phyloP scores from a whole-genome alignment of 1,139 yeast genomes.

The Lodderomyces pseudojiufengensis region DNA sequence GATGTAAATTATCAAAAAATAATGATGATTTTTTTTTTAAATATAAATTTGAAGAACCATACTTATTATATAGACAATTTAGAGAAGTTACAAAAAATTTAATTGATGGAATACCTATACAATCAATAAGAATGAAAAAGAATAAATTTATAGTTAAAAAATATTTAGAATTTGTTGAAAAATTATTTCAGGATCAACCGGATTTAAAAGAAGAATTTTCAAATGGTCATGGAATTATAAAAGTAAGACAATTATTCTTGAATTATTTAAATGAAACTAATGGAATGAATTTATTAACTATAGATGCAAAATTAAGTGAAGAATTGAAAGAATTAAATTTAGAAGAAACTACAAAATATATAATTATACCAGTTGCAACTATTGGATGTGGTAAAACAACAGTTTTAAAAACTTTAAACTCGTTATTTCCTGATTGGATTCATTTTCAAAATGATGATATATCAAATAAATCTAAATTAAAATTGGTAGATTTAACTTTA shows the following conservation, averaged over 20 bases:
- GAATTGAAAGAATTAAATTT: slow-evolving; percentile 11
- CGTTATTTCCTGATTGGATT: slow-evolving; percentile 61
- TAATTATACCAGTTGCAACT: slow-evolving; percentile 80
- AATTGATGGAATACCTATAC: slow-evolving; percentile 41
- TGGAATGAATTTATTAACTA: slow-evolving; percentile 31
- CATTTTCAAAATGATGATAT: slow-evolving; percentile 87
- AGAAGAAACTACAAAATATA: slow-evolving; percentile 37
- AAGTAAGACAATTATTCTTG: slow-evolving; percentile 60
- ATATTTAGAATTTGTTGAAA: slow-evolving; percentile 64
- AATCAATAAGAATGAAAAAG: slow-evolving; percentile 35
- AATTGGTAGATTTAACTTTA: slow-evolving; percentile 50
- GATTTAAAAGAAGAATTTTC: slow-evolving; percentile 42
- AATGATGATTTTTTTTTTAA: slow-evolving; percentile 66
- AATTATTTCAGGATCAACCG: slow-evolving; percentile 47
- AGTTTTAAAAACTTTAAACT: slow-evolving; percentile 55
- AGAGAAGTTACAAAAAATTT: slow-evolving; percentile 76
- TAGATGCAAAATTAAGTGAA: slow-evolving; percentile 21
- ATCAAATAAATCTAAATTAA: slow-evolving; percentile 44
- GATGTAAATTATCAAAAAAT: slow-evolving; percentile 41
- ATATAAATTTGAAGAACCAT: slow-evolving; percentile 94
- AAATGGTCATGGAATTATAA: slow-evolving; percentile 70
- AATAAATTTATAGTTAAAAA: slow-evolving; percentile 61
- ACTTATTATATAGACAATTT: slow-evolving; percentile 83
- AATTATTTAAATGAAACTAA: slow-evolving; percentile 34
- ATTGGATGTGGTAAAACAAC: slow-evolving; percentile 97